Evolutionary conservation across 768 basidiomycete genomes (phyloP), one percentile per base, ranked within the genome.

Genomic region (Rhizopogon roseolus): DNA sequence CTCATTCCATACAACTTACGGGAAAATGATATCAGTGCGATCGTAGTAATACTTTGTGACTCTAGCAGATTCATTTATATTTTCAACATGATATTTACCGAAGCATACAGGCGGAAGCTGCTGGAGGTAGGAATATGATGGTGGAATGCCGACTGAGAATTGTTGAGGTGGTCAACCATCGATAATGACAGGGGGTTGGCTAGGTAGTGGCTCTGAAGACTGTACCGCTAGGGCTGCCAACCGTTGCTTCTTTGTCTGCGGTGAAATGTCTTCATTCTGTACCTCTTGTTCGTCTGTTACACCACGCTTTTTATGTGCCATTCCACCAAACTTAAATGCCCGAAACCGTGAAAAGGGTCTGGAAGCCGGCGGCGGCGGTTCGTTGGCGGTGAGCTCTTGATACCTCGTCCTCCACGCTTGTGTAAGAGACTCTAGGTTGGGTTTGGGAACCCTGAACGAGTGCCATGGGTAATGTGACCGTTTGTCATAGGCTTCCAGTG

Each of bases 131-230:
- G 58, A n/a, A n/a, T n/a, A n/a, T n/a, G n/a, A n/a, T n/a, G n/a
- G n/a, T n/a, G n/a, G n/a, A 29, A 36, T 60, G n/a, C n/a, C n/a
- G n/a, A n/a, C n/a, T n/a, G 69, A 62, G 42, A 58, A 66, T 44
- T 70, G 69, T 17, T 65, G 66, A 40, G 69, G 67, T 41, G 65
- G 63, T 29, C 60, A 68, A 34, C 69, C 67, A 16, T 67, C 65
- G 37, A 70, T 48, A 45, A 65, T 43, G 22, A 59, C 43, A 52
- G 62, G 51, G 11, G 68, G 55, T 4, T 43, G 39, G 42, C 41
- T 50, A 13, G 64, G 8, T 5, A 38, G 10, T 6, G 55, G 45
- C 36, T 17, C 27, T 52, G 5, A 53, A 52, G 16, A 50, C 34
- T 11, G 32, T 1, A 51, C 27, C 7, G 43, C 38, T 32, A 41